Percentiles rank a stretch among this genome's conserved stretches.
Evolutionary conservation across 345 rosid species (phyloP).

Genomic region (Leavenworthia alabamica): DNA sequence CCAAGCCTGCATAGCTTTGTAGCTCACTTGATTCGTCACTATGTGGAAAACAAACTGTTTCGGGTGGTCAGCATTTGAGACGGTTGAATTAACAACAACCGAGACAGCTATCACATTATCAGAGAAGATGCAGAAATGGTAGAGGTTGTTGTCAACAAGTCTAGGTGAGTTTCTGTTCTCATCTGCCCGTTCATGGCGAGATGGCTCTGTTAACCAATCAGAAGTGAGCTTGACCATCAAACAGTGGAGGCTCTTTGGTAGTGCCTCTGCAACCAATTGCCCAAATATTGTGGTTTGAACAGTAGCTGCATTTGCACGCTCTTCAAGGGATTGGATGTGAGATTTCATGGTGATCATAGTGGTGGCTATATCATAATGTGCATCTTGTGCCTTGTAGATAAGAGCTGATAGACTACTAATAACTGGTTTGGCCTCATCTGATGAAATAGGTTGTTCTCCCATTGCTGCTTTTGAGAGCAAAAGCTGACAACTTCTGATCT

Average conservation of each 20-base stretch:
- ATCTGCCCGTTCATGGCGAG: conserved; percentile 52
- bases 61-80: conserved; percentile 83
- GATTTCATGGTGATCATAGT: conserved; percentile 87
- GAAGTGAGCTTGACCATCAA: conserved; percentile 58
- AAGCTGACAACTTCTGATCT: conserved; percentile 78
- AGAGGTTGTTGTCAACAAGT: conserved; percentile 82
- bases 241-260: conserved; percentile 89
- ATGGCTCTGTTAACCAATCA: conserved; percentile 52
- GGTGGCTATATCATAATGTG: conserved; percentile 91
- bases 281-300: conserved; percentile 79
- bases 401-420: conserved; percentile 63
- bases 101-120: conserved; percentile 82
- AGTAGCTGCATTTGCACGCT: conserved; percentile 81
- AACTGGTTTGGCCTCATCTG: conserved; percentile 72
- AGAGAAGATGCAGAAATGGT: conserved; percentile 91
- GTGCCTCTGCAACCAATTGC: conserved; percentile 67
- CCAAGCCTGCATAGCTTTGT: conserved; percentile 82
- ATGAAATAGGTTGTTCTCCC: conserved; percentile 62
- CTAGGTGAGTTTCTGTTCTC: conserved; percentile 71
- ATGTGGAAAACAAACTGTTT: conserved; percentile 79
- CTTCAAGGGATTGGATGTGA: conserved; percentile 94
- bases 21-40: conserved; percentile 56
- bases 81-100: conserved; percentile 78
- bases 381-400: conserved; percentile 81
- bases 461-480: conserved; percentile 88